Conservation (phyloP, 2,329 filamentous ascomycete genomes). For the Aspergillus sojae region DNA sequence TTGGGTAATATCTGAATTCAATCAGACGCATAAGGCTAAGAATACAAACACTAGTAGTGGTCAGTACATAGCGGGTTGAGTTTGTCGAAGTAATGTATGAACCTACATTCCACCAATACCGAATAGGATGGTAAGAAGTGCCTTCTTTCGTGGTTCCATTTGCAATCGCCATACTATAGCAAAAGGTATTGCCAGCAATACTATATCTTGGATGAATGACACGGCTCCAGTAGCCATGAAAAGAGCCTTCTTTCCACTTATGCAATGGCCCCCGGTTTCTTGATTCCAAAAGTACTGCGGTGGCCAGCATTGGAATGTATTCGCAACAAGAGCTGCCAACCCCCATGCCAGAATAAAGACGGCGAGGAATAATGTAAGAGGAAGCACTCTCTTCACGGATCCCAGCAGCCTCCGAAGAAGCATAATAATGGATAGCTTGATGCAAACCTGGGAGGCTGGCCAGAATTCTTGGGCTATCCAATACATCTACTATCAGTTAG, state of each 20-base stretch:
- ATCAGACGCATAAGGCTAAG: constrained; percentile 5
- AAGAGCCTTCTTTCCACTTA: not conserved
- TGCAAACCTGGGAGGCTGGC: not conserved
- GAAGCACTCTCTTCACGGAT: not conserved
- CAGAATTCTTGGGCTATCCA: constrained; percentile 1
- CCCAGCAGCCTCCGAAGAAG: not conserved
- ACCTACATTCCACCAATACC: not conserved
- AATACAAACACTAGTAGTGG: not conserved
- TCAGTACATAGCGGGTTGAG: too few species aligned
- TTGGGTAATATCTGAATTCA: not conserved
- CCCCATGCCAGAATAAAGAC: constrained; percentile 1
- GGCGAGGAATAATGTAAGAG: not conserved
- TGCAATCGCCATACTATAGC: not conserved
- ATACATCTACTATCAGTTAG: not conserved
- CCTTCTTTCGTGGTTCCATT: not conserved
- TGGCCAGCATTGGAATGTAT: constrained; percentile 7
- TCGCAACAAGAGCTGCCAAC: not conserved
- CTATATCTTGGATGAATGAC: not conserved
- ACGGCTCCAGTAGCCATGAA: not conserved
- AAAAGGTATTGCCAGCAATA: not conserved
- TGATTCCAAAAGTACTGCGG: constrained; percentile 3
- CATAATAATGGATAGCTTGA: not conserved
- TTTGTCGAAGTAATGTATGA: not conserved
- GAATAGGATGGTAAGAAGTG: not conserved
- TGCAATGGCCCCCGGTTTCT: not conserved